phyloP scores from a whole-genome alignment of 2,329 filamentous ascomycete species.

The Hymenoscyphus scutula region DNA sequence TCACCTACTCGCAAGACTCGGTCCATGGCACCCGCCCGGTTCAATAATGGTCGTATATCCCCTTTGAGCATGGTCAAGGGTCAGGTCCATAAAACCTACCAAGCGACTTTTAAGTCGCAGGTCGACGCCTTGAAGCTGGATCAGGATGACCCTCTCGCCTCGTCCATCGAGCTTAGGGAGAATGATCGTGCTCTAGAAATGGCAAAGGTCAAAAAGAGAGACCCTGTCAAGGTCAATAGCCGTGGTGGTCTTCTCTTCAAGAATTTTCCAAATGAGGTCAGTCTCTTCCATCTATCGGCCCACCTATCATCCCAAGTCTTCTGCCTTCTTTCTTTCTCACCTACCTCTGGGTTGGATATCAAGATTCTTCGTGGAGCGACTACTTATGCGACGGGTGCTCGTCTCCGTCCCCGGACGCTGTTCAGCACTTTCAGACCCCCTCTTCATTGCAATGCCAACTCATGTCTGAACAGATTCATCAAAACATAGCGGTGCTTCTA shows the following conservation, averaged over 20 bases:
- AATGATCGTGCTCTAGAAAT: not conserved
- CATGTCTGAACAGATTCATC: conserved; percentile 29
- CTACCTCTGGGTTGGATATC: not conserved
- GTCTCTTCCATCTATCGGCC: not conserved
- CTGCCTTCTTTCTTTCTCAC: not conserved
- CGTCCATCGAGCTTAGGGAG: not conserved
- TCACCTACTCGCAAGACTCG: conserved; percentile 1
- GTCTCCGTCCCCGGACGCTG: no score
- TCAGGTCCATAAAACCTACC: not conserved
- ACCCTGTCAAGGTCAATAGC: not conserved
- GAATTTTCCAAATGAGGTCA: conserved; percentile 1
- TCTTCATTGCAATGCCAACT: conserved; percentile 8
- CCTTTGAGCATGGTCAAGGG: not conserved
- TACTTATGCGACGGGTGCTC: no score
- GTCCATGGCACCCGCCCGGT: not conserved
- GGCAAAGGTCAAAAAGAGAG: not conserved
- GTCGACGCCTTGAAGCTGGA: not conserved
- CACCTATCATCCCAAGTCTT: no score
- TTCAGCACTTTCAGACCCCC: not conserved
- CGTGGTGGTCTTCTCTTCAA: not conserved
- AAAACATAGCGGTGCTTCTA: conserved; percentile 31
- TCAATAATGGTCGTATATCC: not conserved
- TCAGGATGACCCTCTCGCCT: not conserved
- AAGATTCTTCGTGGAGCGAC: no score
- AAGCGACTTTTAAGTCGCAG: not conserved